phyloP scores from a whole-genome alignment of 306 rosid genomes.

The Quercus suber region DNA sequence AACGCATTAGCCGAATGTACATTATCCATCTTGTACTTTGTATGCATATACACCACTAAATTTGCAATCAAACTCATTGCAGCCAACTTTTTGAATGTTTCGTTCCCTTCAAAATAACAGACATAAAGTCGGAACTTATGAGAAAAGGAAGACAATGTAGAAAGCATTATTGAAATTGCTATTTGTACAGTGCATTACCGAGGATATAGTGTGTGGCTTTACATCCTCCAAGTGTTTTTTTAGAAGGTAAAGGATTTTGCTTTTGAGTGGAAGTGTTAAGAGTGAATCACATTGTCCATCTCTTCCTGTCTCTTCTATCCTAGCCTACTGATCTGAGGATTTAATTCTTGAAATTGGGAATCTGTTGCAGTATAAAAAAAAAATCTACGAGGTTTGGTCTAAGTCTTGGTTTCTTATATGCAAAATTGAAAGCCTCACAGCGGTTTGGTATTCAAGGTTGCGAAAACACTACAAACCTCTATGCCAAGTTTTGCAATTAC shows the following conservation, averaged over 20 bases:
- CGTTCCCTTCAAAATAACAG: constrained; percentile 39
- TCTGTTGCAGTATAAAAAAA: too few species aligned
- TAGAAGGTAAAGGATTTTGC: constrained; percentile 3
- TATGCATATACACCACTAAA: constrained; percentile 47
- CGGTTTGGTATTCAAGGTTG: neutral
- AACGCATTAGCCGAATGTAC: constrained; percentile 44
- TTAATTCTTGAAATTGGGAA: too few species aligned
- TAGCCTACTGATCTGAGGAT: neutral
- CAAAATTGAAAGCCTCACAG: neutral
- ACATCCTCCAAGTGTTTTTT: constrained; percentile 47
- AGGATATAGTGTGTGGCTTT: constrained; percentile 45
- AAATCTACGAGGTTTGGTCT: neutral
- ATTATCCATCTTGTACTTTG: constrained; percentile 50
- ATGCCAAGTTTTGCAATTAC: too few species aligned
- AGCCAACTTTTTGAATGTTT: constrained; percentile 76
- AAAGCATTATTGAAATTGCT: neutral
- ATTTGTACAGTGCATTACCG: constrained; percentile 19
- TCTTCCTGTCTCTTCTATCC: neutral
- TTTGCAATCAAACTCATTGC: constrained; percentile 61
- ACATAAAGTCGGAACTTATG: neutral
- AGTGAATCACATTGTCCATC: constrained; percentile 12
- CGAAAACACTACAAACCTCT: too few species aligned
- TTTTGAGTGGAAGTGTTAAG: neutral
- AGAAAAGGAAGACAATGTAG: neutral
- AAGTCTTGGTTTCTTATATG: neutral